Percentiles rank a stretch among this genome's conserved stretches.
These are phyloP conservation scores for Nicotiana sylvestris DNA, from an alignment of 257 asterid genomes.

Conservation along the genomic window DNA sequence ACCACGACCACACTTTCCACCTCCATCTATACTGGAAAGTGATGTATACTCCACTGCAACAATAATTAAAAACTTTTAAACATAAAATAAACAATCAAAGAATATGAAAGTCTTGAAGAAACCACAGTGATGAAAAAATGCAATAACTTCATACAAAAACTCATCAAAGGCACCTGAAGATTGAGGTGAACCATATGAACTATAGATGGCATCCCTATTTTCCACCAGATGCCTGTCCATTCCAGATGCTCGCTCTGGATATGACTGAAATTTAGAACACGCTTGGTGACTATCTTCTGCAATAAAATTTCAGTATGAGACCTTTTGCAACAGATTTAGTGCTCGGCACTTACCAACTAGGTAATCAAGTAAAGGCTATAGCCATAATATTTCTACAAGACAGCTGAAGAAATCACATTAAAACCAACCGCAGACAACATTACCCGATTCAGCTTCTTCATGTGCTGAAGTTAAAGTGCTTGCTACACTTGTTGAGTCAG, in stretches of 20 bases:
- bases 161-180: slow-evolving; percentile 45
- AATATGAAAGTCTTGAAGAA: slow-evolving; percentile 7
- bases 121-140: slow-evolving; percentile 4
- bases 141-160: slow-evolving; percentile 16
- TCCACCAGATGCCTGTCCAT: slow-evolving; percentile 30
- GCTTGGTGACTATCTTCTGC: slow-evolving; percentile 65
- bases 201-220: slow-evolving; percentile 35
- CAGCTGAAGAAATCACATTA: not conserved
- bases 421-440: slow-evolving; percentile 3
- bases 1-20: slow-evolving; percentile 31
- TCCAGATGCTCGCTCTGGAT: slow-evolving; percentile 48
- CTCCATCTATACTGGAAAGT: slow-evolving; percentile 29
- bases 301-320: slow-evolving; percentile 22
- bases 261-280: slow-evolving; percentile 49
- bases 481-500: slow-evolving; percentile 65
- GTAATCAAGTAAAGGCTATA: not conserved
- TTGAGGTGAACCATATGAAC: slow-evolving; percentile 42
- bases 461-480: slow-evolving; percentile 80
- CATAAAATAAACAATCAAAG: not conserved
- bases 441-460: slow-evolving; percentile 91
- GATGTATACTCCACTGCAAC: slow-evolving; percentile 35
- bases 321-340: not conserved
- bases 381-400: not conserved
- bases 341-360: not conserved
- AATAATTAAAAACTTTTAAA: slow-evolving; percentile 10